Base-by-base conservation (phyloP, 139 green algal species). In the Closterium sp. region DNA sequence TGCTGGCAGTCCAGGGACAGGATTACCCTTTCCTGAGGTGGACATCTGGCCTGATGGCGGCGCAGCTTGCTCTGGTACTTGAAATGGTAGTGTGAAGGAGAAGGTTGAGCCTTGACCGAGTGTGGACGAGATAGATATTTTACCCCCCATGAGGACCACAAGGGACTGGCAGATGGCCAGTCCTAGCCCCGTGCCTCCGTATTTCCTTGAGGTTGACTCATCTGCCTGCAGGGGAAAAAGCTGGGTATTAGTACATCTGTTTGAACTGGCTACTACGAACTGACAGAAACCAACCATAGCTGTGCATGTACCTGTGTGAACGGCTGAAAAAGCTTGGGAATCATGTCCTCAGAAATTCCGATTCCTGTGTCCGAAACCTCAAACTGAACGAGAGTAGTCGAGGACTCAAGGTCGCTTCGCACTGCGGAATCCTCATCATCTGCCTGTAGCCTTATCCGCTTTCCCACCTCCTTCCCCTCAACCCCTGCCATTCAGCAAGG, bases 111-210 rank as follows among this genome's bases (percentile, higher is more conserved):
- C 90, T 31, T 89, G n/a, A 25, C 43, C 90, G 4, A 38, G 87
- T 36, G 34, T 90, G 83, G 86, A 91, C 10, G n/a, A 38, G 34
- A 93, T n/a, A 7, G 33, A 33, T n/a, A 93, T 91, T 32, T 91
- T 38, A 34, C 90, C 90, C 3, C 90, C 90, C 86, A 91, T 91
- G 31, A 91, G 84, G 31, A 84, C 81, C 12, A 84, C 86, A 32
- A 93, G 36, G 28, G 86, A 91, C 84, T 93, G 91, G 91, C 76
- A 88, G 64, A 93, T 93, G 31, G 38, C 86, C 6, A 93, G 66
- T 6, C 91, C 91, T 7, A 93, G 91, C 32, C 91, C 91, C 7
- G 89, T 92, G 85, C 89, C 89, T 36, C 89, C 89, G 64, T 92
- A 76, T 43, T 92, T 88, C 16, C 89, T 33, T 28, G 28, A 69